phyloP scores from a whole-genome alignment of 148 eudicot genomes.

The Chenopodium album region DNA sequence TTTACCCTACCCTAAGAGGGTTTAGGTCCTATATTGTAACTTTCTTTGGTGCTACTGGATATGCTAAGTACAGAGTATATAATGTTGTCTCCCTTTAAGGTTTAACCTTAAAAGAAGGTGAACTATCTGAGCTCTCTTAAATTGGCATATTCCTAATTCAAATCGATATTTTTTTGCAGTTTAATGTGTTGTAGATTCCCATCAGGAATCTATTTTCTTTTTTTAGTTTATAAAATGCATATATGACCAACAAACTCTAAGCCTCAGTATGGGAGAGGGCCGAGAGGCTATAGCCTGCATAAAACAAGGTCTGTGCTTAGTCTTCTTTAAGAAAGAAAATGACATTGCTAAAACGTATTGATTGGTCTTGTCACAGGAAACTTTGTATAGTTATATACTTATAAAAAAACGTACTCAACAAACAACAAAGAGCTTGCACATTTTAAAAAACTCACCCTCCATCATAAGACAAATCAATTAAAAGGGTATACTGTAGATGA shows the following conservation, averaged over 20 bases:
- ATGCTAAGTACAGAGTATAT: not conserved
- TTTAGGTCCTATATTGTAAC: too few relatives aligned
- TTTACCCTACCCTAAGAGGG: too few relatives aligned
- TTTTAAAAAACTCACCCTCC: not conserved
- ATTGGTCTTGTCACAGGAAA: not conserved
- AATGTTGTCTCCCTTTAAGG: not conserved
- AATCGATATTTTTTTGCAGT: not conserved
- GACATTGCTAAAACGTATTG: not conserved
- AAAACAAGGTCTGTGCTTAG: too few relatives aligned
- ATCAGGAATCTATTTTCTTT: not conserved
- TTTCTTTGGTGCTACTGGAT: not conserved
- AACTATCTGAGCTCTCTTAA: not conserved
- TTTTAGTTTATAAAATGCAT: not conserved
- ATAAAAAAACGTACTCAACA: not conserved
- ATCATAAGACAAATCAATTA: not conserved
- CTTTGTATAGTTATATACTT: not conserved
- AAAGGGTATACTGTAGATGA: not conserved
- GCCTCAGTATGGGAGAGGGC: not conserved
- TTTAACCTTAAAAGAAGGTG: too few relatives aligned
- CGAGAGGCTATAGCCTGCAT: not conserved
- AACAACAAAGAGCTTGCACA: too few relatives aligned
- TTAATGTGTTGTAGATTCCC: not conserved
- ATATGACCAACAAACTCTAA: not conserved
- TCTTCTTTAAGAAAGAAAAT: not conserved
- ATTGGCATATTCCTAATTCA: not conserved